Base-by-base conservation (phyloP, 129 eudicot genomes). In the Escallonia rubra region DNA sequence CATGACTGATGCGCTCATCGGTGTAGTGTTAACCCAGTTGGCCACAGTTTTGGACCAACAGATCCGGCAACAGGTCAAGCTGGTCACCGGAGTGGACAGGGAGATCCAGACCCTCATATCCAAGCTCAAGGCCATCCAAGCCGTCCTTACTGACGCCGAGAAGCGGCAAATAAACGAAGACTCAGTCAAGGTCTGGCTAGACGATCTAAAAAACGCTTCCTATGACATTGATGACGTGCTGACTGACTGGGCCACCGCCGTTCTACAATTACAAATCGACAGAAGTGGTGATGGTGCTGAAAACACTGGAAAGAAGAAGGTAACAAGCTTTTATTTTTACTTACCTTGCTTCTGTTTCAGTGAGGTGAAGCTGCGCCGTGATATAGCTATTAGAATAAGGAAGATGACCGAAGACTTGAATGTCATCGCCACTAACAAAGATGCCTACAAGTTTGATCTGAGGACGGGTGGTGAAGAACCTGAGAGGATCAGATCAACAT, bases 191-290 rank as follows among this genome's bases (percentile, higher is more conserved):
- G 5, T 61, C 0, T 82, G 87, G 87, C 58, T 82, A 13, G 69
- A 64, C 39, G 53, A 65, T 63, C 79, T 82, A 53, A 71, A 49
- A 13, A 66, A 70, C 6, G 75, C 43, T 2, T 23, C 73, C 6
- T 82, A 82, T 48, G 77, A 75, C 4, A 62, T 72, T 15, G 87
- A 78, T 38, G 87, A 82, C 59, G 79, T 82, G 45, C 43, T 82
- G 64, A 60, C 73, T 61, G 87, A 78, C 7, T 68, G 79, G 69
- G 41, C 12, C 15, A 74, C 72, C 0, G 64, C 67, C 15, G 47
- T 73, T 15, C 45, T 45, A 3, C 74, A 75, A 52, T 48, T 52
- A 7, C 68, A 64, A 3, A 66, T 60, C 16, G 61, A 82, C 38
- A 23, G 34, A 23, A 23, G 34, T 23, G 34, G 34, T 23, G 34